Evolutionary conservation across 257 asterid genomes (phyloP).

Genomic region (Agastache rugosa): DNA sequence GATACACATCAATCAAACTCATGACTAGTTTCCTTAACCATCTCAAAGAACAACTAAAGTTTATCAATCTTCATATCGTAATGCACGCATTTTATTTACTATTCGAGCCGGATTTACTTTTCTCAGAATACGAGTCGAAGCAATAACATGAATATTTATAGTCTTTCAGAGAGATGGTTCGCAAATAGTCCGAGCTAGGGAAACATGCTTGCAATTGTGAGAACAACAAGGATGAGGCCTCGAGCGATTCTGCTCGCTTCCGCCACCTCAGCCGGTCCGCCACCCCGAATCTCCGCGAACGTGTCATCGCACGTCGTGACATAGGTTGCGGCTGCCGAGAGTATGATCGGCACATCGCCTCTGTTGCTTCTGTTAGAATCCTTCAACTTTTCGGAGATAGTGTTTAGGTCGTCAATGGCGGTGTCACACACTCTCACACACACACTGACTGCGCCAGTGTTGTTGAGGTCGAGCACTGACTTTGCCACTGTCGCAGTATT

Average conservation of each 20-base stretch:
- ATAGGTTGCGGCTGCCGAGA: not conserved
- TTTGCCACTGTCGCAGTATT: not conserved
- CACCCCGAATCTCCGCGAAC: not conserved
- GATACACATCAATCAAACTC: too few relatives aligned
- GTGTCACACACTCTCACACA: slow-evolving; percentile 36
- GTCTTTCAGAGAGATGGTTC: too few relatives aligned
- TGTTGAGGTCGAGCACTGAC: not conserved
- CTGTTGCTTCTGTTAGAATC: not conserved
- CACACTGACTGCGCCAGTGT: not conserved
- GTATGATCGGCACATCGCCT: not conserved
- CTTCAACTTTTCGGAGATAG: not conserved
- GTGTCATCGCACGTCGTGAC: not conserved
- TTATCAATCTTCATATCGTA: too few relatives aligned
- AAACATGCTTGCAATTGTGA: not conserved
- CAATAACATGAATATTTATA: too few relatives aligned
- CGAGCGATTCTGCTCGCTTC: not conserved
- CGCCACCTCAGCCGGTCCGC: not conserved
- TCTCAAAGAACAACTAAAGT: too few relatives aligned
- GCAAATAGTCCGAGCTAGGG: too few relatives aligned
- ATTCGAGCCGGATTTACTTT: too few relatives aligned
- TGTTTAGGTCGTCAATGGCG: not conserved
- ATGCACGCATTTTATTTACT: too few relatives aligned
- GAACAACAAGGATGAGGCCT: not conserved
- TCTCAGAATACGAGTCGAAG: too few relatives aligned
- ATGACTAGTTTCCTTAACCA: too few relatives aligned